A percentile compares a stretch with the other conserved stretches of the same genome.
Conservation (phyloP, 345 rosid genomes). For the Euphorbia lathyris region DNA sequence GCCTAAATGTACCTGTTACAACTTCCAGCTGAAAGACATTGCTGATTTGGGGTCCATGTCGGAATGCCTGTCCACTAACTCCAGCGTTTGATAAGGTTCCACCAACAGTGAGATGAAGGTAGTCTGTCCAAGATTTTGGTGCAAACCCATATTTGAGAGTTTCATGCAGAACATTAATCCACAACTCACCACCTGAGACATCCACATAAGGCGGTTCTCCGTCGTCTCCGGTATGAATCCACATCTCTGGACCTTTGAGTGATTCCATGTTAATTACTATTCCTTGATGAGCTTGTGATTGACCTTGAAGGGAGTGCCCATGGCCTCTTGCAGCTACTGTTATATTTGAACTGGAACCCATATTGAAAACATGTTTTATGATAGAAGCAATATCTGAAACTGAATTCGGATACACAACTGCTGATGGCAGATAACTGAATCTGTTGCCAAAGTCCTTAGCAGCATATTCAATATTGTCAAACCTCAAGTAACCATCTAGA, state of each 20-base stretch:
- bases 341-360: conserved; percentile 60
- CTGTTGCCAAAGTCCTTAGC: conserved; percentile 85
- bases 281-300: conserved; percentile 78
- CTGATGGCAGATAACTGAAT: conserved; percentile 58
- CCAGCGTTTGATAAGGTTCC: conserved; percentile 94
- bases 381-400: conserved; percentile 72
- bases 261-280: conserved; percentile 83
- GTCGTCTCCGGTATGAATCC: conserved; percentile 36
- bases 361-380: conserved; percentile 46
- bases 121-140: conserved; percentile 97
- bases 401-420: conserved; percentile 73
- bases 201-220: conserved; percentile 68
- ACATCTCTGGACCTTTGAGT: conserved; percentile 40
- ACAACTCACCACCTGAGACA: conserved; percentile 83
- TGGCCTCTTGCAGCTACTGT: conserved; percentile 93
- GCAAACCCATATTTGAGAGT: conserved; percentile 74
- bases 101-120: conserved; percentile 87
- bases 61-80: conserved; percentile 92
- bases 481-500: conserved; percentile 63
- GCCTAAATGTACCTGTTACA: conserved; percentile 63
- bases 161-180: conserved; percentile 80
- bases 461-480: conserved; percentile 53
- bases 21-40: conserved; percentile 83
- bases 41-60: conserved; percentile 82
- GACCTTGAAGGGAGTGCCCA: conserved; percentile 96